Percentiles rank a stretch among this genome's conserved stretches.
Conservation (phyloP, 2,329 filamentous ascomycete species). For the Aspergillus sojae region DNA sequence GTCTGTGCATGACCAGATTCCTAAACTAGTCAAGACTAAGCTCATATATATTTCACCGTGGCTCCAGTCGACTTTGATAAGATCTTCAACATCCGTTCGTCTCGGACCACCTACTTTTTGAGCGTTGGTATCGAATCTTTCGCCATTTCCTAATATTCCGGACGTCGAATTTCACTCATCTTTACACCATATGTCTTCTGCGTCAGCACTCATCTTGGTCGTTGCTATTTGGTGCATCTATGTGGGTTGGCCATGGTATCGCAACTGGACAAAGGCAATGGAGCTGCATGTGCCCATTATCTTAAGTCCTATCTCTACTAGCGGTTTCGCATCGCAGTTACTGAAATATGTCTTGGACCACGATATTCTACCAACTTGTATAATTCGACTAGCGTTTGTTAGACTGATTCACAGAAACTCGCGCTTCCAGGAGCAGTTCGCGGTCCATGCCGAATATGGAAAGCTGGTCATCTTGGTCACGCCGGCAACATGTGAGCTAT, state of each 20-base stretch:
- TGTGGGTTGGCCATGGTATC: not conserved
- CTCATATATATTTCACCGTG: not conserved
- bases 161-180: not conserved
- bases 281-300: not conserved
- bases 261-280: not conserved
- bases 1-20: not conserved
- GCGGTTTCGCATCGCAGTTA: not conserved
- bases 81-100: not conserved
- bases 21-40: not conserved
- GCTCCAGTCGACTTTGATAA: not conserved
- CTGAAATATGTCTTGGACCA: not conserved
- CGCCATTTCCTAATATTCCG: not conserved
- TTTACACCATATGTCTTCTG: not conserved
- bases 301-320: not conserved
- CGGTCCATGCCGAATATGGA: not conserved
- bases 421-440: constrained; percentile 6
- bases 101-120: not conserved
- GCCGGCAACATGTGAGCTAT: not conserved
- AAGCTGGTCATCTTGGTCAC: constrained; percentile 2
- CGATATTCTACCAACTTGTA: not conserved
- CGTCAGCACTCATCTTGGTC: not conserved
- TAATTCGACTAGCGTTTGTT: not conserved
- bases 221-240: not conserved
- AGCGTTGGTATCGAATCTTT: not conserved
- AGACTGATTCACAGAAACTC: not conserved